Evolutionary conservation across 2,329 filamentous ascomycete species (phyloP).

Genomic region (Colletotrichum limetticola): DNA sequence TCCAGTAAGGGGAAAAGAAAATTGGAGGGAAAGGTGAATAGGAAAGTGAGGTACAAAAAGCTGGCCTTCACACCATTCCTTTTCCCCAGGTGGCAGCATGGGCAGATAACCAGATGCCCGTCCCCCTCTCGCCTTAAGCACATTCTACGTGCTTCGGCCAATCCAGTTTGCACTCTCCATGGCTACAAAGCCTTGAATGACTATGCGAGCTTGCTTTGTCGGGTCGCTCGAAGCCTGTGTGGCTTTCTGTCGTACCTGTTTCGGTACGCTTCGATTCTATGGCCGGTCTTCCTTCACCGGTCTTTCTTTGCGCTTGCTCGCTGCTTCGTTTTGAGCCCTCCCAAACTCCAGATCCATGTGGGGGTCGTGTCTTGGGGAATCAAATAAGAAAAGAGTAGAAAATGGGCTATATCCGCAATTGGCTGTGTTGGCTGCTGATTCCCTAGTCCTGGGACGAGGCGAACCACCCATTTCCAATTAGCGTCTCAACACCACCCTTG

Average conservation of each 20-base stretch:
- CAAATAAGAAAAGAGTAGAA: neutral
- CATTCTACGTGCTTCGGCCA: neutral
- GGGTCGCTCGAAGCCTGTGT: neutral
- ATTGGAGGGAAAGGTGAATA: neutral
- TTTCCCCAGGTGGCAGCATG: neutral
- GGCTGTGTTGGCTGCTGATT: neutral
- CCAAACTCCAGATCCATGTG: conserved; percentile 6
- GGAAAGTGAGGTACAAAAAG: neutral
- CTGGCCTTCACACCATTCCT: neutral
- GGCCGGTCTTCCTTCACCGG: neutral
- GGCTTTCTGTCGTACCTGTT: conserved; percentile 2
- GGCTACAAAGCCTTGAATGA: neutral
- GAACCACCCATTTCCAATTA: neutral
- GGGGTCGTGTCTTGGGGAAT: neutral
- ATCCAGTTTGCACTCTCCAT: neutral
- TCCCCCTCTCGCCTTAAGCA: neutral
- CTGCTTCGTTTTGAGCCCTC: neutral
- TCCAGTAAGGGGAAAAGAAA: neutral
- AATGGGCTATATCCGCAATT: neutral
- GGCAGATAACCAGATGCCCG: conserved; percentile 1
- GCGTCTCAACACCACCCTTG: neutral
- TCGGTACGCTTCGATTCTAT: neutral
- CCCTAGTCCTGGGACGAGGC: neutral
- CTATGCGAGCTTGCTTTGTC: neutral
- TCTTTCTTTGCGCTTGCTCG: neutral